Percentiles rank a stretch among this genome's conserved stretches.
These are phyloP conservation scores for Quercus gilva DNA, from an alignment of 306 rosid species.

Conservation along the genomic window DNA sequence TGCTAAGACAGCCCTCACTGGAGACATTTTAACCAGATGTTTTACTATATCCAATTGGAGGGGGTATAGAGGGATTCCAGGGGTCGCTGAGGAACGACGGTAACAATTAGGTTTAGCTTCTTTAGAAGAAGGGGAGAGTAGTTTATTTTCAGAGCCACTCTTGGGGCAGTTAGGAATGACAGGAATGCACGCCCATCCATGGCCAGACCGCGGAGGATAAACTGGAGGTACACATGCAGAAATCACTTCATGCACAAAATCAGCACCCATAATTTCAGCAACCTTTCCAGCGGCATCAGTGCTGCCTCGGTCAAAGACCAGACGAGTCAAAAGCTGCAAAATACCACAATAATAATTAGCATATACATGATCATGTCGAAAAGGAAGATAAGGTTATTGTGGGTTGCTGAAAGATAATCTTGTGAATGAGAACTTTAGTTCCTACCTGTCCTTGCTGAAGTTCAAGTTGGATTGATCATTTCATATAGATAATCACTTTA, in stretches of 20 bases:
- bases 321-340: constrained; percentile 88
- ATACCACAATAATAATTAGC: constrained; percentile 20
- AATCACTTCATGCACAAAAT: constrained; percentile 94
- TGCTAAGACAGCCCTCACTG: constrained; percentile 94
- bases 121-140: constrained; percentile 74
- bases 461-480: neutral
- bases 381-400: constrained; percentile 14
- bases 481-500: neutral
- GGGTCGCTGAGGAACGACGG: constrained; percentile 63
- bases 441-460: neutral
- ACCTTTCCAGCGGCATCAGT: constrained; percentile 96
- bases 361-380: constrained; percentile 13
- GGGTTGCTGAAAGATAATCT: neutral
- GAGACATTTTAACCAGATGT: constrained; percentile 93
- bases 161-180: constrained; percentile 68
- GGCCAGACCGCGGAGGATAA: constrained; percentile 90
- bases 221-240: constrained; percentile 98
- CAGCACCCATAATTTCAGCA: constrained; percentile 94
- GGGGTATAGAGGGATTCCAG: constrained; percentile 87
- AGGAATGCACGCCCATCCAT: constrained; percentile 98
- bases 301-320: constrained; percentile 95
- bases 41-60: constrained; percentile 87
- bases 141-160: constrained; percentile 75
- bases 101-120: constrained; percentile 81
- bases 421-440: neutral